Evolutionary conservation across 306 rosid species (phyloP), one percentile per base, ranked within the genome.

Genomic region (Notholithocarpus densiflorus): DNA sequence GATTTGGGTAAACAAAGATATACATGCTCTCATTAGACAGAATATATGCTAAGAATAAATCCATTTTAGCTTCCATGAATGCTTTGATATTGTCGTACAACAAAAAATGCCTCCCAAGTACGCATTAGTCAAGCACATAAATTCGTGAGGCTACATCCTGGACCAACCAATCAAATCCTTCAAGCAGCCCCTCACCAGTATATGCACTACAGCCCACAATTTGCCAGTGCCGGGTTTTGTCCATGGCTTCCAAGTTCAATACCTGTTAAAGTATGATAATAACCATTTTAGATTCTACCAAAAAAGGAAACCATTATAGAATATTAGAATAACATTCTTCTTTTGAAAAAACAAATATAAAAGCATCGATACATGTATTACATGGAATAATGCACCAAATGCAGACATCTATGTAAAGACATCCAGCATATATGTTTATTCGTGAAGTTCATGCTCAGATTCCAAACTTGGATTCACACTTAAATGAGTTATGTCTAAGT

Each of bases 151-250:
- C 97, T 65, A 94, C 79, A 82, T 92, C 97, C 79, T 92, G 92
- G 76, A 94, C 97, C 89, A 94, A 64, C 98, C 98, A 90, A 89
- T 90, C 88, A 79, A 92, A 89, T 23, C 94, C 98, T 84, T 88
- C 90, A 18, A 94, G 90, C 82, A 92, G 84, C 32, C 97, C 96
- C 73, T 90, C 90, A 2, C 97, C 98, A 2, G 94, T 89, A 76
- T 80, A 83, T 27, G 94, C 97, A 74, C 97, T 90, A 62, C 97
- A 94, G 8, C 98, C 97, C 75, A 88, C 88, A 83, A 94, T 94
- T 48, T 86, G 65, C 96, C 97, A 89, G 64, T 92, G 97, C 64
- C 97, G 83, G 27, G 92, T 81, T 78, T 84, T 94, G 75, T 94
- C 92, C 96, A 92, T 89, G 51, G 88, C 81, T 61, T 90, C 92